Conservation (phyloP, 495 filamentous ascomycete genomes). For the Xylaria scruposa region DNA sequence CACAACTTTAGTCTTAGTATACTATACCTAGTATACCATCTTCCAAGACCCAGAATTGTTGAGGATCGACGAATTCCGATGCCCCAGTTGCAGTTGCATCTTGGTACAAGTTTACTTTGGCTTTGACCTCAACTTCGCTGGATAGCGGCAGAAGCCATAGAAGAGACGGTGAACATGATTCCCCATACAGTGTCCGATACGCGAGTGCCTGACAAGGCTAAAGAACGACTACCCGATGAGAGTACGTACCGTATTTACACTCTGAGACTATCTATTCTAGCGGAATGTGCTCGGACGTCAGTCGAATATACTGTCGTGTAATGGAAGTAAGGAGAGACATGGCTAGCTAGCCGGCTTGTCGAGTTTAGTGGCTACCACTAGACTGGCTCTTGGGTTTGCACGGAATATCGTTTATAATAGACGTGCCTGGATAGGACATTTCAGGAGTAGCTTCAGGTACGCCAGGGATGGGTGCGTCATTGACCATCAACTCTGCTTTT, state of each 20-base stretch:
- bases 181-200: slow-evolving; percentile 13
- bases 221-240: slow-evolving; percentile 6
- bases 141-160: background rate
- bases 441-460: background rate
- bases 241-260: background rate
- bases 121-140: background rate
- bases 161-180: slow-evolving; percentile 18
- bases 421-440: background rate
- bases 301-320: slow-evolving; percentile 3
- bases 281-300: background rate
- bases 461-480: slow-evolving; percentile 15
- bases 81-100: background rate
- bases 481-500: background rate
- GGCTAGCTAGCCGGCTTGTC: background rate
- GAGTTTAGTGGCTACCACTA: background rate
- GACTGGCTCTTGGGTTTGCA: background rate
- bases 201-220: background rate
- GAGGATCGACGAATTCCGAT: slow-evolving; percentile 6
- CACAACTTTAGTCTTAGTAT: background rate
- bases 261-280: background rate
- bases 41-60: background rate
- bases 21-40: background rate
- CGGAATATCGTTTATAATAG: slow-evolving; percentile 15
- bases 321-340: background rate
- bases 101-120: background rate